Percentiles rank a stretch among this genome's conserved stretches.
Conservation (phyloP, 2,329 filamentous ascomycete species). For the Exophiala aquamarina region DNA sequence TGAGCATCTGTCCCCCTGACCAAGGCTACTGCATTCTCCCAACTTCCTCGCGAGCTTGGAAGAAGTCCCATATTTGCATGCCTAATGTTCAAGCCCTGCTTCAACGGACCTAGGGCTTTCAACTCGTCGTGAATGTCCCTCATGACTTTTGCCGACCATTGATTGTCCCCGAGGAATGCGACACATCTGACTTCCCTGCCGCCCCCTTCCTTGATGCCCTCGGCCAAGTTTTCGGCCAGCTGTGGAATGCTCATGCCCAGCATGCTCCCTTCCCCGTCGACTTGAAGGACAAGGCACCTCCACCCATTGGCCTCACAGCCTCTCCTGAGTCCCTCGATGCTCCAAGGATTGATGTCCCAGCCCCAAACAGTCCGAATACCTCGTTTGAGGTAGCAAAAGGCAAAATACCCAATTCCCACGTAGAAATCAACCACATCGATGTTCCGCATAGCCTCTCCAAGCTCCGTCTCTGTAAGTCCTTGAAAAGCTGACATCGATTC, state of each 20-base stretch:
- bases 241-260: conserved; percentile 29
- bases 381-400: conserved; percentile 74
- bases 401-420: conserved; percentile 91
- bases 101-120: conserved; percentile 32
- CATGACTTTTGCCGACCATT: conserved; percentile 48
- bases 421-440: conserved; percentile 71
- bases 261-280: conserved; percentile 37
- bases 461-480: conserved; percentile 24
- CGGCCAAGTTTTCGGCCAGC: conserved; percentile 33
- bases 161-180: conserved; percentile 70
- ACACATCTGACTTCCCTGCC: conserved; percentile 55
- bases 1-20: conserved; percentile 42
- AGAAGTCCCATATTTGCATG: conserved; percentile 62
- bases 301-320: conserved; percentile 72
- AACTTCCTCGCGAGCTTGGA: conserved; percentile 51
- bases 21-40: conserved; percentile 47
- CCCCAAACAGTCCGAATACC: conserved; percentile 71
- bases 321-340: conserved; percentile 75
- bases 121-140: conserved; percentile 33
- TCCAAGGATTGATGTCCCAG: conserved; percentile 91
- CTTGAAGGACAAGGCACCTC: conserved; percentile 55
- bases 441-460: conserved; percentile 29
- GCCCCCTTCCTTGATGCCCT: not conserved
- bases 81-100: conserved; percentile 36
- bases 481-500: conserved; percentile 9